A percentile compares a stretch with the other conserved stretches of the same genome.
Evolutionary conservation across 2,329 filamentous ascomycete genomes (phyloP).

Genomic region (Epichloe amarillans): DNA sequence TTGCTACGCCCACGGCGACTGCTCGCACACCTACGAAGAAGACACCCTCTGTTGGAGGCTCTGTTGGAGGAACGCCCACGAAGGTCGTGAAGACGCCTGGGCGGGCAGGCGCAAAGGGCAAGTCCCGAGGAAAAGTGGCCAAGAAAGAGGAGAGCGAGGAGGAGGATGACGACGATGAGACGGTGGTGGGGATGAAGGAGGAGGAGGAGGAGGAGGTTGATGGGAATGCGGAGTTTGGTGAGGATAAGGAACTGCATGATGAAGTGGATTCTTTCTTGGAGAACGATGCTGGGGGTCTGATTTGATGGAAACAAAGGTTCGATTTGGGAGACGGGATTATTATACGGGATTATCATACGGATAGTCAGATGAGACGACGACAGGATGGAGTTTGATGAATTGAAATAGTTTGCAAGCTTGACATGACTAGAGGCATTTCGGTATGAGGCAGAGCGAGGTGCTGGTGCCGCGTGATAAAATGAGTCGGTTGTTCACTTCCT

Average conservation of each 20-base stretch:
- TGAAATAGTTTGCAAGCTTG: too few relatives aligned
- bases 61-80: conserved; percentile 10
- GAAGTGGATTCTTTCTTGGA: conserved; percentile 1
- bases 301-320: neutral
- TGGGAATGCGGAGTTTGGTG: neutral
- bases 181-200: conserved; percentile 10
- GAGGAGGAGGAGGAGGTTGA: conserved; percentile 9
- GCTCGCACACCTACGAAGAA: conserved; percentile 12
- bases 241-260: neutral
- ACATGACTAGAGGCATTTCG: too few relatives aligned
- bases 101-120: conserved; percentile 13
- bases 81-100: conserved; percentile 18
- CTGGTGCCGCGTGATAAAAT: neutral
- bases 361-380: neutral
- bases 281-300: neutral
- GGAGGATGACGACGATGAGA: conserved; percentile 9
- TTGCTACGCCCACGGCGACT: conserved; percentile 1
- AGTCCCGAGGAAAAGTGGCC: conserved; percentile 8
- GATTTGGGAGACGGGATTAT: neutral
- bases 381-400: too few relatives aligned
- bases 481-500: neutral
- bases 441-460: neutral
- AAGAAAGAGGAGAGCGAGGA: conserved; percentile 11
- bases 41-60: neutral
- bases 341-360: neutral